phyloP scores from a whole-genome alignment of 1,284 basidiomycete genomes.

The Cryptococcus maquisensis region DNA sequence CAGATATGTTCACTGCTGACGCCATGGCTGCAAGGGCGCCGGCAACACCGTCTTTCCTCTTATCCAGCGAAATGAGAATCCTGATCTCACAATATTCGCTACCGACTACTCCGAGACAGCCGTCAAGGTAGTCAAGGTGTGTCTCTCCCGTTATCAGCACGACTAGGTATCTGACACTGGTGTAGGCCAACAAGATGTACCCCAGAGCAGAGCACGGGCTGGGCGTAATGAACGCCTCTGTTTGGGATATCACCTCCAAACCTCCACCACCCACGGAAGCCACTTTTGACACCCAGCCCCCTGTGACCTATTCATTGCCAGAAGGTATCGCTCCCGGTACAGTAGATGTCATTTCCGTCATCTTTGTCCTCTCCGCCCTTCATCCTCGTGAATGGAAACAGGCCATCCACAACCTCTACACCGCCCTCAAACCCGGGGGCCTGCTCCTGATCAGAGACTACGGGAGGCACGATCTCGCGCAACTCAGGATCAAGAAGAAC shows the following conservation, averaged over 20 bases:
- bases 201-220: conserved; percentile 61
- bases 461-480: conserved; percentile 88
- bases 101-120: conserved; percentile 91
- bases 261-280: conserved; percentile 22
- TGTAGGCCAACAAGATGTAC: conserved; percentile 63
- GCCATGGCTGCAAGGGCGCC: conserved; percentile 57
- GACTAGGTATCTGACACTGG: background rate
- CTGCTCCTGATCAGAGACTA: conserved; percentile 86
- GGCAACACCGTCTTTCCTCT: conserved; percentile 94
- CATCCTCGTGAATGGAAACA: conserved; percentile 88
- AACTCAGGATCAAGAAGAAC: conserved; percentile 84
- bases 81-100: conserved; percentile 65
- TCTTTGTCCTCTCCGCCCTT: conserved; percentile 91
- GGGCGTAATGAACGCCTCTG: conserved; percentile 62
- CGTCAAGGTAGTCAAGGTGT: conserved; percentile 81
- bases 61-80: conserved; percentile 75
- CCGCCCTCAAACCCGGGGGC: conserved; percentile 84
- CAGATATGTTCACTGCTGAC: background rate
- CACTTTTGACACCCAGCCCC: background rate
- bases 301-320: conserved; percentile 54
- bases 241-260: conserved; percentile 83
- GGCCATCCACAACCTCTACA: conserved; percentile 78
- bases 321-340: conserved; percentile 60
- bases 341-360: conserved; percentile 84
- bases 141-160: background rate